A percentile compares a stretch with the other conserved stretches of the same genome.
phyloP scores from a whole-genome alignment of 768 basidiomycete species.

The Mycena rebaudengoi region DNA sequence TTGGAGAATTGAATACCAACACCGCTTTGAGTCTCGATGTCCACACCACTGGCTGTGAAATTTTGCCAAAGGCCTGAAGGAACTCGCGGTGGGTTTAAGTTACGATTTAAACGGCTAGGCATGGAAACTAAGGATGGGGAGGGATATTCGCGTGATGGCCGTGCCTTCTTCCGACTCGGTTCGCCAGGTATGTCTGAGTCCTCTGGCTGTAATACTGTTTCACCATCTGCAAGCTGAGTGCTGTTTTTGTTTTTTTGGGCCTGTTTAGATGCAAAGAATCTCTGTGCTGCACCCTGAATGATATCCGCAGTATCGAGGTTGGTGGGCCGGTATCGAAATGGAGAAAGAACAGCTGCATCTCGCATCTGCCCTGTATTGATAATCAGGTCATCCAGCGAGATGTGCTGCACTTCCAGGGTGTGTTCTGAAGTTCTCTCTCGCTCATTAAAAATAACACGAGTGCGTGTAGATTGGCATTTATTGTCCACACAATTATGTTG shows the following conservation, averaged over 20 bases:
- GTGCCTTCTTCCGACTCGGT: not conserved
- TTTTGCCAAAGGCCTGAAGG: not conserved
- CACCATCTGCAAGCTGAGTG: too few relatives aligned
- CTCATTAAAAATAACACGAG: constrained; percentile 7
- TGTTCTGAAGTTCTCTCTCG: not conserved
- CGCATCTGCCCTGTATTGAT: not conserved
- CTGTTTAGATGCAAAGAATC: not conserved
- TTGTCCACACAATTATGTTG: constrained; percentile 28
- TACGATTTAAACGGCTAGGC: not conserved
- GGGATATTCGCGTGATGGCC: not conserved
- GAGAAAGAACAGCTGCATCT: not conserved
- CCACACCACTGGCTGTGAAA: too few relatives aligned
- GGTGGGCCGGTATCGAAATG: not conserved
- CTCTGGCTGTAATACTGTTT: too few relatives aligned
- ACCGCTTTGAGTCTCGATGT: not conserved
- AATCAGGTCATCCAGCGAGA: not conserved
- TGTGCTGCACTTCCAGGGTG: not conserved
- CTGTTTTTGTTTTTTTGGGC: too few relatives aligned
- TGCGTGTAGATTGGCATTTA: constrained; percentile 5
- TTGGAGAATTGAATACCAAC: not conserved
- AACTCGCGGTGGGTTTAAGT: not conserved
- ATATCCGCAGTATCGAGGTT: not conserved
- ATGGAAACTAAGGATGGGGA: not conserved
- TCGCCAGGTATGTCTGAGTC: not conserved
- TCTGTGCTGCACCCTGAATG: not conserved